These are phyloP conservation scores for Fraxinus americana DNA, from an alignment of 257 asterid species.

Conservation along the genomic window DNA sequence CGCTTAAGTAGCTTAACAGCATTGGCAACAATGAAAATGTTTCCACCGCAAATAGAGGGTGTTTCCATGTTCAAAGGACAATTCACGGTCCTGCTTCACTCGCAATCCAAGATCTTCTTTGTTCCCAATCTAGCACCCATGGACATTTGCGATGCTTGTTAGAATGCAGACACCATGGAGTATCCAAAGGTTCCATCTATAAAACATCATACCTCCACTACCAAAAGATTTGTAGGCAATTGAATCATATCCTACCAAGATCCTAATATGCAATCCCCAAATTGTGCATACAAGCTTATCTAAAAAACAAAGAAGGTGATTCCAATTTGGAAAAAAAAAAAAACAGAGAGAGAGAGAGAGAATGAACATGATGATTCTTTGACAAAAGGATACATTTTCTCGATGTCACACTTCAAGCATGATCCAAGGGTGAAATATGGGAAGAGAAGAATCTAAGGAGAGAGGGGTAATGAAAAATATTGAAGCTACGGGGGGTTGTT, in stretches of 20 bases:
- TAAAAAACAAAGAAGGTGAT: conserved; percentile 52
- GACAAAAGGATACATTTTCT: conserved; percentile 25
- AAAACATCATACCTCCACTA: conserved; percentile 85
- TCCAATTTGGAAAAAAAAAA: conserved; percentile 34
- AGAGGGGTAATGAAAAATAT: background rate
- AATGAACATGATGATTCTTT: conserved; percentile 21
- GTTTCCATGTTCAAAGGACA: conserved; percentile 62
- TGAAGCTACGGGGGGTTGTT: background rate
- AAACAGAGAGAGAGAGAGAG: conserved; percentile 11
- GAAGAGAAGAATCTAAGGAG: conserved; percentile 1
- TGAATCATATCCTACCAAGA: conserved; percentile 71
- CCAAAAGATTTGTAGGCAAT: conserved; percentile 71
- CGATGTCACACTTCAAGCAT: conserved; percentile 22
- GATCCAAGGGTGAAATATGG: conserved; percentile 19
- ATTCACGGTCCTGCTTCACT: conserved; percentile 74
- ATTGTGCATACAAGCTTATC: conserved; percentile 76
- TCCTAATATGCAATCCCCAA: conserved; percentile 86
- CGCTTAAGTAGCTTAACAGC: conserved; percentile 44
- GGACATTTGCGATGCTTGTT: conserved; percentile 82
- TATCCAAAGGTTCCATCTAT: conserved; percentile 70
- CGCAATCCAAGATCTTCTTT: conserved; percentile 76
- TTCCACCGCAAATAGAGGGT: conserved; percentile 56
- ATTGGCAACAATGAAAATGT: conserved; percentile 41
- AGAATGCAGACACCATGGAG: conserved; percentile 74
- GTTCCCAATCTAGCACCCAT: conserved; percentile 90